Percentiles rank a stretch among this genome's conserved stretches.
Conservation (phyloP, 768 basidiomycete genomes). For the Leccinum fibrillosum region DNA sequence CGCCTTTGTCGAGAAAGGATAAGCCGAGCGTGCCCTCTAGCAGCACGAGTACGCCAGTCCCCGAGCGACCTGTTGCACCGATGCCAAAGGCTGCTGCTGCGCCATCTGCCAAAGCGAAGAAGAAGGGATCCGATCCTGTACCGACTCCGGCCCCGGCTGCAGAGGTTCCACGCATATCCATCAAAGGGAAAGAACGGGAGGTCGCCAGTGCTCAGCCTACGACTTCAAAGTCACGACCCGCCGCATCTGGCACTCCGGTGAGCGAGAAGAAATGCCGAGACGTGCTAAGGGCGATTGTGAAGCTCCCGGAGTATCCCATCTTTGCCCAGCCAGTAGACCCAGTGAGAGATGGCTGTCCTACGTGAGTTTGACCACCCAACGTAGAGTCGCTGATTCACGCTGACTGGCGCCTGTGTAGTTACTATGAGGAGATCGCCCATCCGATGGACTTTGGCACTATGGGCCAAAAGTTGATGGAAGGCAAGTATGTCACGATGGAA, state of each 20-base stretch:
- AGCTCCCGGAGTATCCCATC: slow-evolving; percentile 63
- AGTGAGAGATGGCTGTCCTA: slow-evolving; percentile 79
- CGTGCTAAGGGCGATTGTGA: slow-evolving; percentile 56
- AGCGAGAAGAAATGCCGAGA: slow-evolving; percentile 85
- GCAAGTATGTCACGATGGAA: slow-evolving; percentile 76
- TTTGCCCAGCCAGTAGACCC: slow-evolving; percentile 87
- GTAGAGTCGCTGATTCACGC: background rate
- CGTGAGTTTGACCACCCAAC: slow-evolving; percentile 50
- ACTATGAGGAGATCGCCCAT: slow-evolving; percentile 84
- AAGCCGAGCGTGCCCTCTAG: slow-evolving; percentile 31
- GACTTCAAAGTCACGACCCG: slow-evolving; percentile 38
- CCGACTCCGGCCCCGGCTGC: slow-evolving; percentile 17
- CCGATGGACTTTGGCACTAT: slow-evolving; percentile 97
- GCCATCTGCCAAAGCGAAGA: slow-evolving; percentile 38
- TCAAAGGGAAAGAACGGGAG: slow-evolving; percentile 80
- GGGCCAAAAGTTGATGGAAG: slow-evolving; percentile 57
- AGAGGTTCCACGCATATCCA: slow-evolving; percentile 38
- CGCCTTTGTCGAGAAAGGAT: slow-evolving; percentile 56
- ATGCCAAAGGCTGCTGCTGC: slow-evolving; percentile 24
- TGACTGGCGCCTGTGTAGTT: slow-evolving; percentile 45
- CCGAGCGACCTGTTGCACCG: slow-evolving; percentile 30
- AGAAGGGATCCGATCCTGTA: slow-evolving; percentile 35
- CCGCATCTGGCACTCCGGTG: slow-evolving; percentile 46
- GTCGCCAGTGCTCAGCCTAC: slow-evolving; percentile 32
- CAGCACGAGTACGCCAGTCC: slow-evolving; percentile 41